Base-by-base conservation (phyloP, 2,329 filamentous ascomycete genomes). In the Zasmidium cellare region DNA sequence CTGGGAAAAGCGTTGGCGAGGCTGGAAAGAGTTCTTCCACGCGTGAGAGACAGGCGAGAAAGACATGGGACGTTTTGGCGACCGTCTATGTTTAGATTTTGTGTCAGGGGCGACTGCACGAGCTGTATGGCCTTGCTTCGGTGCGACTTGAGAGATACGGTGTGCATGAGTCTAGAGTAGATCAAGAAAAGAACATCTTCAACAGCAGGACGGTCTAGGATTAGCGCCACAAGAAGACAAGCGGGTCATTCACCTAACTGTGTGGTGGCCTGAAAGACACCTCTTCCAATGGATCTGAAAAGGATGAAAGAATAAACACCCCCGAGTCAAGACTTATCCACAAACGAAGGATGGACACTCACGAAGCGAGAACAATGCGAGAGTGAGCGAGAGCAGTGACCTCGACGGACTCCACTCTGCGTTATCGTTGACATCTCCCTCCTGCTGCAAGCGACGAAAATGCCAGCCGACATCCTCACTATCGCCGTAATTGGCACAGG, bases 401-500 rank as follows among this genome's bases (percentile, higher is more conserved):
- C 25, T 28, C 25, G 25, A 28, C 11, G 6, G 5, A 28, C 25
- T 28, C 6, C 25, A 28, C 25, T n/a, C 28, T 16, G 41, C 38
- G 31, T 20, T n/a, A 6, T 18, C 35, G 35, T 51, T 22, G 24
- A 22, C 19, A 38, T 35, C 48, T 11, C 14, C 11, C n/a, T 25
- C n/a, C 20, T n/a, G 25, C 20, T 35, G n/a, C 25, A 3, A 38
- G 35, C 35, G 35, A 12, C 45, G 45, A 11, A 18, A 47, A 41
- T 41, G 35, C 7, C 35, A 16, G 19, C 25, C 22, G 23, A 28
- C 5, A 11, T 6, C 25, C 25, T 57, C 19, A 55, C n/a, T 12
- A 76, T 82, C 52, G 76, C 76, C 22, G 72, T 83, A 51, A 70
- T 82, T 55, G 80, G 80, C 35, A 74, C 74, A 25, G 81, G 80